Percentiles rank a stretch among this genome's conserved stretches.
Evolutionary conservation across 2,329 filamentous ascomycete species (phyloP).

Genomic region (Pseudogymnoascus sp.): DNA sequence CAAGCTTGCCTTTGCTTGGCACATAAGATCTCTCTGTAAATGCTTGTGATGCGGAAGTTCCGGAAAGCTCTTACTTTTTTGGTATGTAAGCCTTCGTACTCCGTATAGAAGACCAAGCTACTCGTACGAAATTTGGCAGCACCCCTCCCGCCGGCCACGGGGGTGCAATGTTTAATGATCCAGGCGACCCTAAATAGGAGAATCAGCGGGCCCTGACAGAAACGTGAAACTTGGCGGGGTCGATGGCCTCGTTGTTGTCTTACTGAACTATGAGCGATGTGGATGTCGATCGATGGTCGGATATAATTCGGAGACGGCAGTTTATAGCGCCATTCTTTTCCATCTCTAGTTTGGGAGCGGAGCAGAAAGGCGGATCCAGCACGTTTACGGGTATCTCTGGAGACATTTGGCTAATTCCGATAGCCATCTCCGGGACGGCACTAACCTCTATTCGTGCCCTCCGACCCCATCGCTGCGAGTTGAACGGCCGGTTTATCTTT

Average conservation of each 20-base stretch:
- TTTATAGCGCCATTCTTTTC: neutral
- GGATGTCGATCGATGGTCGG: neutral
- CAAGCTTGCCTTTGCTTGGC: neutral
- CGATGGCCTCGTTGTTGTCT: neutral
- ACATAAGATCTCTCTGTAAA: neutral
- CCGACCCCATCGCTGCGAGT: neutral
- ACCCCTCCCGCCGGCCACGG: neutral
- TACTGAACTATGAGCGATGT: neutral
- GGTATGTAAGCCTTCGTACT: neutral
- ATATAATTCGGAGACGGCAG: neutral
- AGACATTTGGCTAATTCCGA: neutral
- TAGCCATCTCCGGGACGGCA: neutral
- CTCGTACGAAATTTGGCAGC: neutral
- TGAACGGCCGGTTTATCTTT: neutral
- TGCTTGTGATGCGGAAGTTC: neutral
- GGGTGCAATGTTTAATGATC: neutral
- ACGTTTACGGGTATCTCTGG: constrained; percentile 1
- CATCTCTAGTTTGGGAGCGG: neutral
- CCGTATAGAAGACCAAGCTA: neutral
- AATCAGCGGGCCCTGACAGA: neutral
- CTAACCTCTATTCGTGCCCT: neutral
- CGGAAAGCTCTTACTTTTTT: neutral
- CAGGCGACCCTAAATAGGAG: neutral
- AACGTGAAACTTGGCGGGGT: neutral
- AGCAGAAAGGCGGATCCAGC: neutral